Percentiles rank a stretch among this genome's conserved stretches.
Evolutionary conservation across 768 basidiomycete species (phyloP).

Genomic region (Boletus rubescentipes): DNA sequence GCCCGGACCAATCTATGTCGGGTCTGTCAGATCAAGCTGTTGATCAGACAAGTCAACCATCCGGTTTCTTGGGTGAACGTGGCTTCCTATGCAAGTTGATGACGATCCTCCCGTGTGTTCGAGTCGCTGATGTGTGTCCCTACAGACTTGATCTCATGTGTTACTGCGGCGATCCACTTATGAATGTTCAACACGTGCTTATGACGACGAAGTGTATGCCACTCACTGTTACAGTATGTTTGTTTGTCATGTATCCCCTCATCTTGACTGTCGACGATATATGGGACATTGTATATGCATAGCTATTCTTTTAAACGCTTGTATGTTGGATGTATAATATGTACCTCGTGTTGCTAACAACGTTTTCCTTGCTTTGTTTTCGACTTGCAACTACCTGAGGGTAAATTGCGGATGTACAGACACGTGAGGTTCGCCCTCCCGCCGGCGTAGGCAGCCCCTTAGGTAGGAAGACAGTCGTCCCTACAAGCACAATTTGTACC

Average conservation of each 20-base stretch:
- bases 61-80: constrained; percentile 26
- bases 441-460: too few relatives aligned
- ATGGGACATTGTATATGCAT: not conserved
- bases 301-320: not conserved
- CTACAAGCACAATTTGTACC: too few relatives aligned
- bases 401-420: too few relatives aligned
- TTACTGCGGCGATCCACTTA: not conserved
- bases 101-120: not conserved
- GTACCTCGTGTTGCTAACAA: not conserved
- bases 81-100: constrained; percentile 14
- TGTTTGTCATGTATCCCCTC: not conserved
- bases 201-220: constrained; percentile 1
- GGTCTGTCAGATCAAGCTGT: constrained; percentile 31
- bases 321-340: constrained; percentile 3
- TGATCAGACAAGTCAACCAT: constrained; percentile 23
- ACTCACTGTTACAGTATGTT: not conserved
- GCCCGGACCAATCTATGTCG: constrained; percentile 27
- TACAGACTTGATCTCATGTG: constrained; percentile 7
- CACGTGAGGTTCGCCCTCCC: too few relatives aligned
- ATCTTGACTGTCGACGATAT: not conserved
- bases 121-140: constrained; percentile 4
- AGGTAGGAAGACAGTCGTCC: too few relatives aligned
- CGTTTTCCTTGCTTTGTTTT: too few relatives aligned
- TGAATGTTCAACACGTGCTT: not conserved
- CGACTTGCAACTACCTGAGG: too few relatives aligned